Percentiles rank a stretch among this genome's conserved stretches.
These are phyloP conservation scores for Blastobotrys terrestris DNA, from an alignment of 805 yeast genomes.

Conservation along the genomic window DNA sequence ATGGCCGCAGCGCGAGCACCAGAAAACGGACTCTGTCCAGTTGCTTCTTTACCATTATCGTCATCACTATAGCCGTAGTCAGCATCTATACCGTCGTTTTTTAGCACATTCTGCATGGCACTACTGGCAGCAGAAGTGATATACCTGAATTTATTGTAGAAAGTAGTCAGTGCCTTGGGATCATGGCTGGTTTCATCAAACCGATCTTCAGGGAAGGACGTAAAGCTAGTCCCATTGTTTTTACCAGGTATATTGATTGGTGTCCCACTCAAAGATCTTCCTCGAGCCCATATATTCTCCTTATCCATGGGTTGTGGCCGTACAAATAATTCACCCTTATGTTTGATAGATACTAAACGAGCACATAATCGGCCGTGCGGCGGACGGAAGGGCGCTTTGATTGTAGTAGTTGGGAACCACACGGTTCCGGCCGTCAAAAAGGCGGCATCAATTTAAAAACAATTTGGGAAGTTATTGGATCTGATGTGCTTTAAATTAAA, in stretches of 20 bases:
- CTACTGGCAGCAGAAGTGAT: slow-evolving; percentile 20
- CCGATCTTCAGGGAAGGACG: slow-evolving; percentile 21
- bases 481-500: no score
- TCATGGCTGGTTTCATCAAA: slow-evolving; percentile 17
- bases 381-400: neutral
- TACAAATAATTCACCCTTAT: neutral
- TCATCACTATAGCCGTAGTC: neutral
- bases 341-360: neutral
- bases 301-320: neutral
- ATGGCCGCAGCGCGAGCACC: neutral
- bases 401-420: neutral
- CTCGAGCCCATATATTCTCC: neutral
- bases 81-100: neutral
- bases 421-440: no score
- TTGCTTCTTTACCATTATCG: neutral
- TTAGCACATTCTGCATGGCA: slow-evolving; percentile 19
- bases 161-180: slow-evolving; percentile 15
- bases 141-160: slow-evolving; percentile 20
- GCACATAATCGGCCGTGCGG: neutral
- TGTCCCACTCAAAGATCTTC: neutral
- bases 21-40: neutral
- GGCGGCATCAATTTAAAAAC: no score
- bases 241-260: neutral
- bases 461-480: no score
- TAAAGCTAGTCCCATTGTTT: slow-evolving; percentile 9